phyloP scores from a whole-genome alignment of 768 basidiomycete genomes.

The Pholiota conissans region DNA sequence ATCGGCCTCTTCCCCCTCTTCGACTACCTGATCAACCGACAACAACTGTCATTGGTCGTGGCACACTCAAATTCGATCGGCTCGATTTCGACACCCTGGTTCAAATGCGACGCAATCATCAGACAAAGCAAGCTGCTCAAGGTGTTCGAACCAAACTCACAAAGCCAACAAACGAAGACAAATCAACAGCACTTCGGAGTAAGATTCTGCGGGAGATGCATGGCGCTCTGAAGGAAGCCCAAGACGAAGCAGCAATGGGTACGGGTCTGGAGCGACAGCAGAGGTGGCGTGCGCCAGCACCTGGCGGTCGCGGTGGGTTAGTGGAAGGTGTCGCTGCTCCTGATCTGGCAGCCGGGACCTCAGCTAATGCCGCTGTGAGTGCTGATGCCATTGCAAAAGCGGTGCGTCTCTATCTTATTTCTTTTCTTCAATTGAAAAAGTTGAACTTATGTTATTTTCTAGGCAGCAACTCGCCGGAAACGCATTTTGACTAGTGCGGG shows the following conservation, averaged over 20 bases:
- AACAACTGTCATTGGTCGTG: constrained; percentile 1
- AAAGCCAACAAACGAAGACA: not conserved
- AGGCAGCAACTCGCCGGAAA: not conserved
- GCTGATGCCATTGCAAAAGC: not conserved
- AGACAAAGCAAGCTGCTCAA: not conserved
- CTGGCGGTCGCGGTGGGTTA: not conserved
- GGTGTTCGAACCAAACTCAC: not conserved
- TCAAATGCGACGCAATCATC: not conserved
- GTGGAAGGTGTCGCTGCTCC: not conserved
- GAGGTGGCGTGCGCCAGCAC: not conserved
- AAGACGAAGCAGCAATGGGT: not conserved
- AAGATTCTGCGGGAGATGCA: not conserved
- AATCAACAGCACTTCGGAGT: not conserved
- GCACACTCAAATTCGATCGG: not conserved
- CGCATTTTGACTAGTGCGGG: not conserved
- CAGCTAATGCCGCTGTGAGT: not conserved
- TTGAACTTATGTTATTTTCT: not conserved
- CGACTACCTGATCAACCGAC: not conserved
- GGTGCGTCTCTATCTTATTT: not conserved
- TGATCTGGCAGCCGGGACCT: not conserved
- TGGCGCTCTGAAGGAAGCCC: not conserved
- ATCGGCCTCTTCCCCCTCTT: not conserved
- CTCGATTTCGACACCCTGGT: constrained; percentile 16
- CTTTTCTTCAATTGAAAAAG: not conserved
- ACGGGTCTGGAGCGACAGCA: not conserved